Conservation (phyloP, 2,329 filamentous ascomycete species). For the Immersiporthe knoxdaviesiana region DNA sequence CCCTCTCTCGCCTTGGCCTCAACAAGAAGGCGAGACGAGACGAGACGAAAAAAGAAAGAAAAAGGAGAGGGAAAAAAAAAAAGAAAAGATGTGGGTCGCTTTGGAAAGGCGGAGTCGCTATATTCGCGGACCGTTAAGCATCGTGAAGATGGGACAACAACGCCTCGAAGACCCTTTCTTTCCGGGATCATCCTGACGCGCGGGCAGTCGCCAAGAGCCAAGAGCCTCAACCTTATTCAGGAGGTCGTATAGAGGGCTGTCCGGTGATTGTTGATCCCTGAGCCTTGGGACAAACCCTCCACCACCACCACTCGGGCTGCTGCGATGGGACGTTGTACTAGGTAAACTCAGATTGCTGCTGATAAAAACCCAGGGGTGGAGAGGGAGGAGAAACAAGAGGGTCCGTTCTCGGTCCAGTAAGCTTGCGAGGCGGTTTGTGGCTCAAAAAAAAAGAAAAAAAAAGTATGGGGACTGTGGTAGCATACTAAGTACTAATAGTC, state of each 20-base stretch:
- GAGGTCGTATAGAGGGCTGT: constrained; percentile 9
- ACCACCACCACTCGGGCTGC: too few relatives aligned
- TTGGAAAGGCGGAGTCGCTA: background rate
- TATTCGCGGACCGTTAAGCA: background rate
- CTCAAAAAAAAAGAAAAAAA: too few relatives aligned
- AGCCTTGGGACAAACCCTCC: background rate
- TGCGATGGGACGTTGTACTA: background rate
- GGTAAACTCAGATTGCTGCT: background rate
- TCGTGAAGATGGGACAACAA: background rate
- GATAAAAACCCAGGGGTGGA: background rate
- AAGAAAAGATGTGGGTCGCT: background rate
- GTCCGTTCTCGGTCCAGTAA: background rate
- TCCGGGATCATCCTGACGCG: background rate
- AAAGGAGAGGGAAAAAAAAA: background rate
- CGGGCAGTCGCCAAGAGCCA: background rate
- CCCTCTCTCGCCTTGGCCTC: background rate
- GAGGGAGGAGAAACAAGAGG: background rate
- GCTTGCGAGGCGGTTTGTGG: background rate
- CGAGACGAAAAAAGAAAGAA: too few relatives aligned
- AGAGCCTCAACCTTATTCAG: constrained; percentile 30
- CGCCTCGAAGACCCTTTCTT: background rate
- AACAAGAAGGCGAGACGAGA: background rate
- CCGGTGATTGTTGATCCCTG: background rate
- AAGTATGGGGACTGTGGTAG: too few relatives aligned
- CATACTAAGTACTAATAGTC: too few relatives aligned